Base-by-base conservation (phyloP, 2,329 filamentous ascomycete genomes). In the Leptographium galeiforme region DNA sequence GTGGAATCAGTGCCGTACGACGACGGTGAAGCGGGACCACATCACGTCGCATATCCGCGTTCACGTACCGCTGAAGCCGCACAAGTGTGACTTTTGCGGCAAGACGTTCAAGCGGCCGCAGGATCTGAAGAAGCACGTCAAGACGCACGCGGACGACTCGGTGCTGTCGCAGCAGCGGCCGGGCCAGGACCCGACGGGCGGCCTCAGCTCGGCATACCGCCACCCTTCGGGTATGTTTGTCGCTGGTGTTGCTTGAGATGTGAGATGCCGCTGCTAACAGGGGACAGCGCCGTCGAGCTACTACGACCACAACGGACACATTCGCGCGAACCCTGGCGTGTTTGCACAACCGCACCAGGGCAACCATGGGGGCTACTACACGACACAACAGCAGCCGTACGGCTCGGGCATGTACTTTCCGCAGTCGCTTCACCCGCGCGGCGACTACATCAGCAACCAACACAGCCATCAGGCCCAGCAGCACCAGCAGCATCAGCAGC, bases 21-120 rank as follows among this genome's bases (percentile, higher is more conserved):
- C 90, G 48, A 97, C 91, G 2, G 91, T 97, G 67, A 97, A 98
- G 78, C 89, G 93, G 63, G 93, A 97, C 64, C 93, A 98, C 73
- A 98, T 98, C 70, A 98, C 93, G 50, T 97, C 93, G 50, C 93
- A 98, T 71, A 96, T 98, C 63, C 88, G 93, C 59, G 93, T 97
- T 52, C 93, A 98, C 68, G 91, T 98, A n/a, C 93, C 93, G 1
- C 76, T 98, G 57, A 98, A 98, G 78, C 93, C 93, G 61, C 93
- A 98, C 75, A 97, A 96, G 72, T 98, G 93, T 70, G 90, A 96
- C 67, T 95, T 96, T 72, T 98, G 93, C 66, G 89, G 89, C 66
- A 98, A 98, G 76, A 90, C 90, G 1, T 98, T 98, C 79, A 98
- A 98, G 81, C 87, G 93, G 38, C 93, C 93, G 2, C 93, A 98